These are phyloP conservation scores for Phytopythium mirpurense DNA, from an alignment of 352 stramenopile species.

Conservation along the genomic window DNA sequence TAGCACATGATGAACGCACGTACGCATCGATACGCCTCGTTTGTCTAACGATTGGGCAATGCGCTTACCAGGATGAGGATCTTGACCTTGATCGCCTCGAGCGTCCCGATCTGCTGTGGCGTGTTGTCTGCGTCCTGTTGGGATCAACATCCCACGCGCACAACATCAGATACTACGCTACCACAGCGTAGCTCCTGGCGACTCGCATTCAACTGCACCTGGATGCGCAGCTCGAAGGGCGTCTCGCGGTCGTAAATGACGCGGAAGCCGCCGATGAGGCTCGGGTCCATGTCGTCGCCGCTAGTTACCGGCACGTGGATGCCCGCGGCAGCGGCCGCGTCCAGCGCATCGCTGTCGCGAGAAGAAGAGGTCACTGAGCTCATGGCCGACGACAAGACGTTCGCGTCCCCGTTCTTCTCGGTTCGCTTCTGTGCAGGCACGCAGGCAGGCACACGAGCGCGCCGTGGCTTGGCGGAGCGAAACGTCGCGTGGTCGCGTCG, in stretches of 20 bases:
- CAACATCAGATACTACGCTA: too few relatives aligned
- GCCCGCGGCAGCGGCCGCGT: not conserved
- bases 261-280: conserved; percentile 75
- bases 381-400: conserved; percentile 14
- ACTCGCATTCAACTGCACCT: conserved; percentile 49
- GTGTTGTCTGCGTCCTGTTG: conserved; percentile 70
- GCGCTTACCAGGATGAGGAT: conserved; percentile 81
- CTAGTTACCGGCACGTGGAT: conserved; percentile 39
- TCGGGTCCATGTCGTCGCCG: conserved; percentile 75
- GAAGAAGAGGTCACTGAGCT: conserved; percentile 41
- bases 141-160: too few relatives aligned
- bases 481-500: not conserved
- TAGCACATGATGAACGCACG: not conserved
- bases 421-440: not conserved
- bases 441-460: too few relatives aligned
- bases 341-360: conserved; percentile 25
- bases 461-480: not conserved
- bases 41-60: not conserved
- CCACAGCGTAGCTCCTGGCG: too few relatives aligned
- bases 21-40: too few relatives aligned
- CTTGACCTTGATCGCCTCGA: conserved; percentile 94
- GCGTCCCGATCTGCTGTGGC: conserved; percentile 87
- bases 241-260: conserved; percentile 91
- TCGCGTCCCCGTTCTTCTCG: not conserved
- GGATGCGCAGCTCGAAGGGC: conserved; percentile 87